Evolutionary conservation across 2,329 filamentous ascomycete genomes (phyloP), one percentile per base, ranked within the genome.

Genomic region (Penicillium fuscoglaucum): DNA sequence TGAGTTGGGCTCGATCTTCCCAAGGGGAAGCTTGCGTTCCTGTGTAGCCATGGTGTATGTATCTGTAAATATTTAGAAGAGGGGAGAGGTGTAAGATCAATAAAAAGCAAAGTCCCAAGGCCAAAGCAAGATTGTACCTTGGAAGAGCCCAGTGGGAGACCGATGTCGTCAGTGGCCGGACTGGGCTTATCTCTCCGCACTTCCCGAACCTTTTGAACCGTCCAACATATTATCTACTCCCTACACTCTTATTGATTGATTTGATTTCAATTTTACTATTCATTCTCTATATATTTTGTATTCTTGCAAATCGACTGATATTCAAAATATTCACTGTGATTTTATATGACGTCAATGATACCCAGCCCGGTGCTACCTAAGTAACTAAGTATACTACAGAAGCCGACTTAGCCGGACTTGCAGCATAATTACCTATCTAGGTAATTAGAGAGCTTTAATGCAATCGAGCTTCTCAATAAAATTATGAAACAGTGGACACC

Each of bases 1-100:
- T 21, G 89, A 90, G 78, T 90, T 95, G 48, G 93, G 82, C 79
- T 95, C 88, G 65, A 96, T 91, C 67, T 85, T 76, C 61, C 74
- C 74, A 66, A 76, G 68, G 26, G 74, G 74, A 65, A 73, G 69
- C 55, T 66, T 72, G 46, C 66, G 68, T 47, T 76, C 72, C 56
- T 70, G 63, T 29, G 47, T 53, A 7, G 72, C 65, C 73, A 75
- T 75, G 26, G 17, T n/a, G 19, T 35, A 35, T 26, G 3, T 15
- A 4, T 21, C 15, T n/a, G 31, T 35, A 24, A 48, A 26, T 33
- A 21, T 9, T 4, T 13, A 10, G 3, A 29, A 29, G 28, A 26
- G 19, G 19, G 13, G 46, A 48, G 31, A 48, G 5, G 6, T 48
- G 19, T 8, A n/a, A 24, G 44, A 19, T 19, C 10, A 33, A 21